A percentile compares a stretch with the other conserved stretches of the same genome.
phyloP scores from a whole-genome alignment of 306 rosid genomes.

The Comarum palustre region DNA sequence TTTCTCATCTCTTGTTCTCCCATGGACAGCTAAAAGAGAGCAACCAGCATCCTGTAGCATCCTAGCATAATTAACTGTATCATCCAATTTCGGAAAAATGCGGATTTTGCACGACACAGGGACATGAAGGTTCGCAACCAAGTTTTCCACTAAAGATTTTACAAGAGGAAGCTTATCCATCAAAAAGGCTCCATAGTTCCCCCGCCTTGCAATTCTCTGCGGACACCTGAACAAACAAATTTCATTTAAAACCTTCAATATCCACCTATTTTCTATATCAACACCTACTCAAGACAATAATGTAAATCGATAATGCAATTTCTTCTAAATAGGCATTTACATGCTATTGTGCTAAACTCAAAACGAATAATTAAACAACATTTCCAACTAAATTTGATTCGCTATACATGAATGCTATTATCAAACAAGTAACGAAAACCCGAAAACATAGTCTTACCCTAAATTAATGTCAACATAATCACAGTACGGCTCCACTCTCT shows the following conservation, averaged over 20 bases:
- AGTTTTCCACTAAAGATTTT: constrained; percentile 71
- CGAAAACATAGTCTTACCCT: constrained; percentile 49
- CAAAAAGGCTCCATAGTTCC: constrained; percentile 90
- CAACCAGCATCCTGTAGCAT: constrained; percentile 97
- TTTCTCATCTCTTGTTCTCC: constrained; percentile 86
- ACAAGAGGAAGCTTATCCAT: constrained; percentile 94
- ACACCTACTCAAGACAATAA: background rate
- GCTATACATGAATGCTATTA: background rate
- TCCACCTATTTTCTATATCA: background rate
- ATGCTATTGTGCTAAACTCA: background rate
- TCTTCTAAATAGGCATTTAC: too few species aligned
- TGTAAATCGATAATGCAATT: background rate
- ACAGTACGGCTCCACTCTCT: constrained; percentile 68
- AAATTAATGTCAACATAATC: constrained; percentile 93
- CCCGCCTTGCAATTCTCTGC: constrained; percentile 85
- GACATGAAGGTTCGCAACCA: constrained; percentile 72
- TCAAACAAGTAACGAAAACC: background rate
- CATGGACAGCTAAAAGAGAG: constrained; percentile 84
- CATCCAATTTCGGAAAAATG: constrained; percentile 73
- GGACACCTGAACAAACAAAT: constrained; percentile 65
- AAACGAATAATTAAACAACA: background rate
- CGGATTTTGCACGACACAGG: constrained; percentile 96
- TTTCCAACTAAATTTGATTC: too few species aligned
- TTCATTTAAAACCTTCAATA: background rate
- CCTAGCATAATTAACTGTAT: constrained; percentile 73